Evolutionary conservation across 1,284 basidiomycete species (phyloP).

Genomic region (Vanrija humicola): DNA sequence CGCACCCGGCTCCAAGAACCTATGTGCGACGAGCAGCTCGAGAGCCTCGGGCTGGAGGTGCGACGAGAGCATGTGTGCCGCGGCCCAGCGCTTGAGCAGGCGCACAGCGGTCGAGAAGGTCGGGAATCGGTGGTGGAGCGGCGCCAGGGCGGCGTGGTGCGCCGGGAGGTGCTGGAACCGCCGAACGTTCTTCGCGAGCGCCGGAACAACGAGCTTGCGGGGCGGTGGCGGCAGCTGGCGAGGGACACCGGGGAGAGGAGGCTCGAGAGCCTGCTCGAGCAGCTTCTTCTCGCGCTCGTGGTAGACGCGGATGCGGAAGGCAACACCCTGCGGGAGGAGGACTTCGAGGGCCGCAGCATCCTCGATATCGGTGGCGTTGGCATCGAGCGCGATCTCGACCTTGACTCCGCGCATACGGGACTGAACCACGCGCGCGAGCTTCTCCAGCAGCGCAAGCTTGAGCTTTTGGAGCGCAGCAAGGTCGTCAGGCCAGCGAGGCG

Average conservation of each 20-base stretch:
- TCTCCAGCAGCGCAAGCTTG: constrained; percentile 88
- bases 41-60: constrained; percentile 66
- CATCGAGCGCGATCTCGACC: constrained; percentile 55
- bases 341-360: constrained; percentile 75
- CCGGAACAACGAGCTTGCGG: constrained; percentile 54
- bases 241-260: constrained; percentile 34
- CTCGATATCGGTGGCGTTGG: constrained; percentile 58
- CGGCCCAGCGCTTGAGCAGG: constrained; percentile 88
- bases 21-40: constrained; percentile 73
- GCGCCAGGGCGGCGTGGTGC: constrained; percentile 79
- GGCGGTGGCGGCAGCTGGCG: constrained; percentile 41
- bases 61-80: constrained; percentile 80
- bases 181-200: constrained; percentile 62
- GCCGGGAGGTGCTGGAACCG: constrained; percentile 73
- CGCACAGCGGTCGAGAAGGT: constrained; percentile 81
- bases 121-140: constrained; percentile 72
- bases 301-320: constrained; percentile 77
- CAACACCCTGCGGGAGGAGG: constrained; percentile 76
- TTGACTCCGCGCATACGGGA: constrained; percentile 54
- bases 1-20: constrained; percentile 52
- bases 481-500: constrained; percentile 92
- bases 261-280: constrained; percentile 63
- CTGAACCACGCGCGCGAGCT: constrained; percentile 64
- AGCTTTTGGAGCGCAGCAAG: constrained; percentile 87
- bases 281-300: constrained; percentile 81